Percentiles rank a stretch among this genome's conserved stretches.
Conservation (phyloP, 345 rosid genomes). For the Brassica juncea region DNA sequence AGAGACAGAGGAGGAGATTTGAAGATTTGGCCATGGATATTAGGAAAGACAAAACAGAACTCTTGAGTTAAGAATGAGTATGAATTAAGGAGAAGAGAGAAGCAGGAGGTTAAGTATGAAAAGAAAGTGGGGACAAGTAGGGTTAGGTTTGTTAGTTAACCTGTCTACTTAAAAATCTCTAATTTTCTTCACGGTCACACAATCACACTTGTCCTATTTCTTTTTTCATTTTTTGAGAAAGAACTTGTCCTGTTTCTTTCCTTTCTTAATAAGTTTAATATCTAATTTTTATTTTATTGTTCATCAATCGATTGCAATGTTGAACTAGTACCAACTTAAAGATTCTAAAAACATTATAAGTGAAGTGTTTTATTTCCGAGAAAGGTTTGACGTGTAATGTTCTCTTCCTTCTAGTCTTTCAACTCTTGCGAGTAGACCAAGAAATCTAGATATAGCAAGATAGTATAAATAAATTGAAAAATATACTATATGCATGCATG, state of each 20-base stretch:
- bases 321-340: not conserved
- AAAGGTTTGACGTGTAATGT: slow-evolving; percentile 6
- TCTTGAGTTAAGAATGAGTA: slow-evolving; percentile 24
- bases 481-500: not conserved
- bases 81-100: not conserved
- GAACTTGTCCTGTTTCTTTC: not conserved
- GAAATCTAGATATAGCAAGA: not conserved
- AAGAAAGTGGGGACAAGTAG: slow-evolving; percentile 27
- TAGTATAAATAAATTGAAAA: not conserved
- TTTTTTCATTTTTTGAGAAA: too few relatives aligned
- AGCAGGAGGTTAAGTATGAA: not conserved
- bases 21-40: slow-evolving; percentile 30
- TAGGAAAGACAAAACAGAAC: slow-evolving; percentile 5
- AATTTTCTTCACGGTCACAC: slow-evolving; percentile 2
- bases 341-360: not conserved
- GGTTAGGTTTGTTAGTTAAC: slow-evolving; percentile 40
- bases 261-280: not conserved
- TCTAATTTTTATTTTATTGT: not conserved
- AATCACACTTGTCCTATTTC: not conserved
- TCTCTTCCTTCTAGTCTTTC: slow-evolving; percentile 7
- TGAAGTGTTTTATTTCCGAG: slow-evolving; percentile 8
- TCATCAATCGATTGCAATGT: slow-evolving; percentile 23
- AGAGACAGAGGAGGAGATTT: slow-evolving; percentile 18
- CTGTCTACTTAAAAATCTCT: slow-evolving; percentile 26
- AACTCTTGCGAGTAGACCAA: not conserved